phyloP scores from a whole-genome alignment of 345 rosid genomes.

The Linum lewisii region DNA sequence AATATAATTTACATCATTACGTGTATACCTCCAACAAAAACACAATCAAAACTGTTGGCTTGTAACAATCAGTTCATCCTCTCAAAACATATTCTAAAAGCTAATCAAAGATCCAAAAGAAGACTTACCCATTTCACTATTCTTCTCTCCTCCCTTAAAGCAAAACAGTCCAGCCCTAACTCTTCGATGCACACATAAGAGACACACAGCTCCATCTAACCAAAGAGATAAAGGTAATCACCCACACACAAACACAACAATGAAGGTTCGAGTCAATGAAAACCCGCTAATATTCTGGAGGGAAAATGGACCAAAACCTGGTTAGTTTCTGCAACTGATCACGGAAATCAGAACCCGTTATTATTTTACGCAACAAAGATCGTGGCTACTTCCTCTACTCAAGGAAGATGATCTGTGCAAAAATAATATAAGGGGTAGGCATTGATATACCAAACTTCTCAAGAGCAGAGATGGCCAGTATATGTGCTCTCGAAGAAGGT shows the following conservation, averaged over 20 bases:
- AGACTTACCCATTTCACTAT: no score
- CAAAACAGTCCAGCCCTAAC: conserved; percentile 2
- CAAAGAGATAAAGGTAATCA: neutral
- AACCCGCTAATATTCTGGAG: conserved; percentile 1
- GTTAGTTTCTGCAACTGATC: neutral
- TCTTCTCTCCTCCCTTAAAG: neutral
- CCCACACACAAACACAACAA: conserved; percentile 1
- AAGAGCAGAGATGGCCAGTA: neutral
- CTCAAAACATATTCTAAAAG: neutral
- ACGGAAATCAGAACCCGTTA: conserved; percentile 6
- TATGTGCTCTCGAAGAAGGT: neutral
- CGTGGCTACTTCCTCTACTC: neutral
- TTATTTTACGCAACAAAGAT: conserved; percentile 5
- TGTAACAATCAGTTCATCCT: conserved; percentile 11
- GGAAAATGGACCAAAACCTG: conserved; percentile 10
- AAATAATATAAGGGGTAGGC: neutral
- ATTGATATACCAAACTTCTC: neutral
- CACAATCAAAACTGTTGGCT: neutral
- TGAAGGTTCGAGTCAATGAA: neutral
- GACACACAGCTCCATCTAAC: conserved; percentile 1
- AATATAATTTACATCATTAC: neutral
- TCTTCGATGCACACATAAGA: conserved; percentile 2
- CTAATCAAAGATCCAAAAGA: no score
- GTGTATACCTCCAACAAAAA: neutral
- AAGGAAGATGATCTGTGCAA: neutral